A percentile compares a stretch with the other conserved stretches of the same genome.
phyloP scores from a whole-genome alignment of 2,329 filamentous ascomycete species.

The Aspergillus unguis region DNA sequence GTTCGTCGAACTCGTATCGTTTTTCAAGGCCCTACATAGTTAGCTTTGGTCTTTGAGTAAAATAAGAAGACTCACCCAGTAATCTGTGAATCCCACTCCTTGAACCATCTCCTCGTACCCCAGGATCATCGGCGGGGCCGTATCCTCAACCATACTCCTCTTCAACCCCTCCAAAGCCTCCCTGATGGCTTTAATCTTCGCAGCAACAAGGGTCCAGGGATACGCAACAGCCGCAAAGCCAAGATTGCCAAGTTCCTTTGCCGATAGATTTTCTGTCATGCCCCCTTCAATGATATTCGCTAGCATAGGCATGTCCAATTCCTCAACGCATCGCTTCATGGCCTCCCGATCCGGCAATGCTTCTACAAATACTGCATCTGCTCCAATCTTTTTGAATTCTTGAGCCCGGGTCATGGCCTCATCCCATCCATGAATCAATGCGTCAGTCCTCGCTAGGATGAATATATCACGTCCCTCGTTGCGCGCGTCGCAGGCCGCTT shows the following conservation, averaged over 20 bases:
- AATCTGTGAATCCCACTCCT: slow-evolving; percentile 47
- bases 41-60: not conserved
- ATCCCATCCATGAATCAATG: slow-evolving; percentile 39
- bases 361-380: slow-evolving; percentile 47
- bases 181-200: slow-evolving; percentile 41
- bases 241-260: slow-evolving; percentile 37
- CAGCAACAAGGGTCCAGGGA: slow-evolving; percentile 46
- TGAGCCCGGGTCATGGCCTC: slow-evolving; percentile 44
- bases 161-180: slow-evolving; percentile 38
- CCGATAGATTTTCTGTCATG: slow-evolving; percentile 42
- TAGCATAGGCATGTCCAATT: slow-evolving; percentile 40
- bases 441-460: slow-evolving; percentile 47
- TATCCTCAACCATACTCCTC: slow-evolving; percentile 40
- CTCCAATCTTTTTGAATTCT: slow-evolving; percentile 45
- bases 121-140: slow-evolving; percentile 45
- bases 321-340: slow-evolving; percentile 40
- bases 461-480: slow-evolving; percentile 48
- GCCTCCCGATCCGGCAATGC: slow-evolving; percentile 44
- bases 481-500: slow-evolving; percentile 47
- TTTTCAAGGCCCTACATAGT: slow-evolving; percentile 17
- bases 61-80: slow-evolving; percentile 32
- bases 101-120: slow-evolving; percentile 46
- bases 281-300: slow-evolving; percentile 48
- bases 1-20: slow-evolving; percentile 21
- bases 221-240: slow-evolving; percentile 45